Evolutionary conservation across 2,329 filamentous ascomycete genomes (phyloP).

Genomic region (Mariannaea sp.): DNA sequence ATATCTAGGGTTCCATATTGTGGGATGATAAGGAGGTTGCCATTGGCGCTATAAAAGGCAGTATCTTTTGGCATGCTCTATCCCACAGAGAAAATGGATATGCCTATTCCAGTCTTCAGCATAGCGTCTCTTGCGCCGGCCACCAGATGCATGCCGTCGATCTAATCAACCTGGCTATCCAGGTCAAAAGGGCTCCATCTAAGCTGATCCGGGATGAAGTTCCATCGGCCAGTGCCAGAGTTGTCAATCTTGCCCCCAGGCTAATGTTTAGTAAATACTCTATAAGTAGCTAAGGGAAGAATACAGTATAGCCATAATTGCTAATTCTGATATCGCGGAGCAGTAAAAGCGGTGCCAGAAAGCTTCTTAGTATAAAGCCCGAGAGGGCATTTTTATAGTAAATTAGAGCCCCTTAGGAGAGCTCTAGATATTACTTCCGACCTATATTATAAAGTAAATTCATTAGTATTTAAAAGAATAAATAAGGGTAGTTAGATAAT

Average conservation of each 20-base stretch:
- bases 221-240: conserved; percentile 40
- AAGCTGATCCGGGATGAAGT: conserved; percentile 71
- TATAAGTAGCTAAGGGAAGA: conserved; percentile 65
- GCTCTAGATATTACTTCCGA: conserved; percentile 7
- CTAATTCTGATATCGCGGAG: conserved; percentile 68
- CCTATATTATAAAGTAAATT: neutral
- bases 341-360: conserved; percentile 73
- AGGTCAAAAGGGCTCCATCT: conserved; percentile 83
- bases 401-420: conserved; percentile 11
- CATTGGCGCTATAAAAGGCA: conserved; percentile 87
- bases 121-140: conserved; percentile 81
- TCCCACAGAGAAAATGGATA: conserved; percentile 79
- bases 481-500: neutral
- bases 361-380: conserved; percentile 84
- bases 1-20: conserved; percentile 77
- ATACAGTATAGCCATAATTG: conserved; percentile 76
- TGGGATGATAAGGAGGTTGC: conserved; percentile 76
- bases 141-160: conserved; percentile 67
- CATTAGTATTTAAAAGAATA: no score
- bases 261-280: no score
- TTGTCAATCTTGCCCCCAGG: conserved; percentile 48
- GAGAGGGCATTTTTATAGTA: conserved; percentile 69
- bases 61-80: conserved; percentile 78
- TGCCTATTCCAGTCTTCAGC: conserved; percentile 81
- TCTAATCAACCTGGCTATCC: conserved; percentile 61